Percentiles rank a stretch among this genome's conserved stretches.
Evolutionary conservation across 2,329 filamentous ascomycete genomes (phyloP).

Genomic region (Coniochaeta sp.): DNA sequence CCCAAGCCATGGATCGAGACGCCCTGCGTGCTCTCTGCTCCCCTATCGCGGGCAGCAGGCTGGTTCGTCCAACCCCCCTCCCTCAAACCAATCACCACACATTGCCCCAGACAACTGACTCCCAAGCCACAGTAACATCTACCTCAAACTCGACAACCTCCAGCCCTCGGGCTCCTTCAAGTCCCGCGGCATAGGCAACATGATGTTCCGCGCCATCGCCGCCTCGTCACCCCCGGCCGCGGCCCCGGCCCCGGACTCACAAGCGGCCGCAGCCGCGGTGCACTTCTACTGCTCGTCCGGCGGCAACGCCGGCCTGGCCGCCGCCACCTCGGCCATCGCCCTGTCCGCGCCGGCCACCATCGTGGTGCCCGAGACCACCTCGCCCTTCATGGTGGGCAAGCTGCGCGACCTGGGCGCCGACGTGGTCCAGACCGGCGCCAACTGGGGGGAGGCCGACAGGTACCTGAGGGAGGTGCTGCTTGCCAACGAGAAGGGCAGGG

Average conservation of each 20-base stretch:
- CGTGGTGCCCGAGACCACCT: conserved; percentile 60
- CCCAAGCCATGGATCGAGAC: conserved; percentile 57
- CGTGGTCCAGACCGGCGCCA: conserved; percentile 58
- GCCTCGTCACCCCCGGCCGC: conserved; percentile 1
- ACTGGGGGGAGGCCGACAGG: conserved; percentile 61
- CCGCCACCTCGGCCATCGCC: conserved; percentile 60
- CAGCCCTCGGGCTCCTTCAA: conserved; percentile 84
- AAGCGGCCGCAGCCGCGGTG: no score
- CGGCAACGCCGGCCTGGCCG: conserved; percentile 75
- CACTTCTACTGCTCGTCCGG: conserved; percentile 71
- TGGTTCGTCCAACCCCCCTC: conserved; percentile 40
- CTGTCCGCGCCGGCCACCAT: conserved; percentile 60
- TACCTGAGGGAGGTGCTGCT: conserved; percentile 53
- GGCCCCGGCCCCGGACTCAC: no score
- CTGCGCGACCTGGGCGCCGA: conserved; percentile 56
- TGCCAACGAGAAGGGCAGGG: conserved; percentile 6
- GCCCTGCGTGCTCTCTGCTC: conserved; percentile 56
- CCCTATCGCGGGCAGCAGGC: conserved; percentile 58
- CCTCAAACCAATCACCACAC: neutral
- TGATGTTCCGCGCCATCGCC: conserved; percentile 46
- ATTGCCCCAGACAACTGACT: neutral
- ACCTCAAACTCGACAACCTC: conserved; percentile 74
- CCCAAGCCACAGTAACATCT: conserved; percentile 51
- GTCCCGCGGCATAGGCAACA: conserved; percentile 66
- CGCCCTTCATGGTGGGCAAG: conserved; percentile 59